These are phyloP conservation scores for Mimosa pudica DNA, from an alignment of 306 rosid genomes.

Conservation along the genomic window DNA sequence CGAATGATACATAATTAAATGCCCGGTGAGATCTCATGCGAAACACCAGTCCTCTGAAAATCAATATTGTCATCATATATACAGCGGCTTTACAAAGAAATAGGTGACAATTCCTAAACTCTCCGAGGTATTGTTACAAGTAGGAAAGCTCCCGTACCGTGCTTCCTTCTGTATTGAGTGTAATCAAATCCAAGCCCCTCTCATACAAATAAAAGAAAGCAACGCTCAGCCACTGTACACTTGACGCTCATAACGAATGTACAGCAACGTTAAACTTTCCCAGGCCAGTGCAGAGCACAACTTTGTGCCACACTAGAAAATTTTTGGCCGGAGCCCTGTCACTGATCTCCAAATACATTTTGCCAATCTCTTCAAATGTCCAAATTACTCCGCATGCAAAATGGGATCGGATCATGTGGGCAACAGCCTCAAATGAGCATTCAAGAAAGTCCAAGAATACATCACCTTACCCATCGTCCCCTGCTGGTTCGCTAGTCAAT, in stretches of 20 bases:
- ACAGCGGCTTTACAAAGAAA: constrained; percentile 61
- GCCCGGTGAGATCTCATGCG: constrained; percentile 14
- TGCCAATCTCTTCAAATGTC: constrained; percentile 28
- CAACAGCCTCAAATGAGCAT: constrained; percentile 37
- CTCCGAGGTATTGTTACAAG: constrained; percentile 52
- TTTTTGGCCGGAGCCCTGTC: constrained; percentile 41
- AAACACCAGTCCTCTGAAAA: constrained; percentile 36
- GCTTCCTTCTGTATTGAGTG: constrained; percentile 27
- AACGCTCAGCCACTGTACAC: constrained; percentile 79
- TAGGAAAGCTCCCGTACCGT: constrained; percentile 38
- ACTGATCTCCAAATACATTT: constrained; percentile 35
- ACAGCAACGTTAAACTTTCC: constrained; percentile 50
- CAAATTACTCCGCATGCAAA: constrained; percentile 33
- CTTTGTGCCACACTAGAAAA: constrained; percentile 36
- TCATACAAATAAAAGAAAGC: constrained; percentile 52
- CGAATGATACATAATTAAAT: background rate
- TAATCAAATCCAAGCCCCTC: constrained; percentile 47
- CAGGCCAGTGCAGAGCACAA: constrained; percentile 39
- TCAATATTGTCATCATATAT: constrained; percentile 45
- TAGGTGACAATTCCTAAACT: constrained; percentile 48
- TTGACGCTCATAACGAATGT: constrained; percentile 63
- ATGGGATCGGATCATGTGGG: constrained; percentile 33
- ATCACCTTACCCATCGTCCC: constrained; percentile 55
- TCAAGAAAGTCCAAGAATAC: constrained; percentile 33
- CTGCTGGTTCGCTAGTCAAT: constrained; percentile 54